These are phyloP conservation scores for Mucor irregularis DNA, from an alignment of 371 early-diverging fungal genomes.

Conservation along the genomic window DNA sequence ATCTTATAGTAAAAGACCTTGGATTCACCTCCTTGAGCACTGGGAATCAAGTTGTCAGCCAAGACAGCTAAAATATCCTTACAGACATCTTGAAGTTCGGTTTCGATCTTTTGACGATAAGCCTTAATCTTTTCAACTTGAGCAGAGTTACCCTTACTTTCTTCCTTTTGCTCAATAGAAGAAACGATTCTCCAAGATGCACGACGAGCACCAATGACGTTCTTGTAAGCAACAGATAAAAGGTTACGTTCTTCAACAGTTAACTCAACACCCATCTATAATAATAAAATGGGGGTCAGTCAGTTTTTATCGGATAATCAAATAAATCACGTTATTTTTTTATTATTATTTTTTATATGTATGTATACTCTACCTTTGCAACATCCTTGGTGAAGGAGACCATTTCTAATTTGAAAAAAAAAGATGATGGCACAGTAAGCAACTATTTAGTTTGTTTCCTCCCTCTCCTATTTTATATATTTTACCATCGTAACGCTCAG, in stretches of 20 bases:
- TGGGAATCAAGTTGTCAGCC: constrained; percentile 85
- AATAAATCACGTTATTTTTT: constrained; percentile 1
- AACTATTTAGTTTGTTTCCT: background rate
- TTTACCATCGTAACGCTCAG: constrained; percentile 95
- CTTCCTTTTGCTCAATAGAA: constrained; percentile 98
- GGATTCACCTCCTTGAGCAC: constrained; percentile 89
- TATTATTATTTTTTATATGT: background rate
- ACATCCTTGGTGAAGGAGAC: constrained; percentile 91
- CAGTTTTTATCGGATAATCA: background rate
- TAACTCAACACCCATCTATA: constrained; percentile 68
- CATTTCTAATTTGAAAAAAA: constrained; percentile 73
- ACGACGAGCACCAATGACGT: constrained; percentile 99
- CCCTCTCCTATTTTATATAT: no score
- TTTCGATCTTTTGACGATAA: constrained; percentile 92
- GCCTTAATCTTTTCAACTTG: constrained; percentile 88
- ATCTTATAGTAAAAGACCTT: constrained; percentile 99
- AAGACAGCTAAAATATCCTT: constrained; percentile 93
- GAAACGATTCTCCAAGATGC: constrained; percentile 99
- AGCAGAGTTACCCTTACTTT: constrained; percentile 83
- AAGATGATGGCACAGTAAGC: background rate
- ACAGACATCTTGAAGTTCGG: constrained; percentile 95
- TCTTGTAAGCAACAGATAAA: constrained; percentile 99
- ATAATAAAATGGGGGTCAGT: no score
- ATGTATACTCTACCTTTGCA: constrained; percentile 44
- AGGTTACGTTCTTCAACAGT: constrained; percentile 98